Evolutionary conservation across 495 filamentous ascomycete genomes (phyloP), one percentile per base, ranked within the genome.

Genomic region (Poronia punctata): DNA sequence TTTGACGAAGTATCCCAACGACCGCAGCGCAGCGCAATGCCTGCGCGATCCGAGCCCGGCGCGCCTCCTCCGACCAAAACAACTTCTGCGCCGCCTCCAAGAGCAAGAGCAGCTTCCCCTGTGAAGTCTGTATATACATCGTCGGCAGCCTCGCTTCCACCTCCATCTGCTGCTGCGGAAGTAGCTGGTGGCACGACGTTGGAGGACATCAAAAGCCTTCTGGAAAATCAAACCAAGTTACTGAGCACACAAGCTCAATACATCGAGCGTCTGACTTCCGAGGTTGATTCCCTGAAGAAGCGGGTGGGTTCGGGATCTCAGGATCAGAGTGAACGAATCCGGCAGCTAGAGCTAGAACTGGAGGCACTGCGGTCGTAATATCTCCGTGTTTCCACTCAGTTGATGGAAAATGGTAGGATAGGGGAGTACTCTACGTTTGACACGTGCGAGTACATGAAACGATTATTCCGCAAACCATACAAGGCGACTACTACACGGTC

Each of bases 1-100:
- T 95, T 95, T 53, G 84, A 94, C 55, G 84, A 90, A 50, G 71
- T 87, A 14, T 49, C 82, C n/a, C 84, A 84, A 50, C 71, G 69
- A 7, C 36, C 56, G 2, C 59, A 67, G 35, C 62, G 66, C 27
- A 52, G 57, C 22, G 44, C 58, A 31, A 42, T 48, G 12, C 61
- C 65, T 22, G 46, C 53, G 20, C 57, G 45, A 34, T 57, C 49
- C 12, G 60, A 64, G 28, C 26, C 53, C 2, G 48, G 58, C 45
- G 36, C 56, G 20, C 35, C 55, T 40, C 57, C 60, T 33, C 49
- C 59, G 33, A 49, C 58, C 23, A 63, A 63, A 45, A 53, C 65
- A 19, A 61, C 58, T 20, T 56, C 56, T 20, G 46, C 61, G 18
- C 46, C 55, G 9, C 53, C 48, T 4, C 53, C 52, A 8, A 56